phyloP scores from a whole-genome alignment of 2,329 filamentous ascomycete species.

The Gaeumannomyces sp. region DNA sequence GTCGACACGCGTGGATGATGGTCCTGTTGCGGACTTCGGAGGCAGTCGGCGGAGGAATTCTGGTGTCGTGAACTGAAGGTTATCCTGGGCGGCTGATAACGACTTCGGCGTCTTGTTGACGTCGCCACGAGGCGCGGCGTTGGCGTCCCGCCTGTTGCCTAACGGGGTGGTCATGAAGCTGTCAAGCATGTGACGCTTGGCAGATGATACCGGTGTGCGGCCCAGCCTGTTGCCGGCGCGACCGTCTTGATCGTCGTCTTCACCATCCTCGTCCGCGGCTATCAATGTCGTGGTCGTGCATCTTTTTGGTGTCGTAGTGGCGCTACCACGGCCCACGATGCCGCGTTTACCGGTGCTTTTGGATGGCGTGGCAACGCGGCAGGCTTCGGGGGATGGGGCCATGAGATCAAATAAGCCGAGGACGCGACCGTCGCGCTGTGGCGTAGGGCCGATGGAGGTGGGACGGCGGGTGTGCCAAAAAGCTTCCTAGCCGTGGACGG shows the following conservation, averaged over 20 bases:
- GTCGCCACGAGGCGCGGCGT: slow-evolving; percentile 15
- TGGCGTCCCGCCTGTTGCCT: slow-evolving; percentile 36
- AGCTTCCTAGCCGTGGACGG: slow-evolving; percentile 52
- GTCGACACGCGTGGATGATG: slow-evolving; percentile 29
- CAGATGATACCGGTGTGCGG: slow-evolving; percentile 47
- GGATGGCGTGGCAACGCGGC: slow-evolving; percentile 39
- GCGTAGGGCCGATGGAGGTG: slow-evolving; percentile 67
- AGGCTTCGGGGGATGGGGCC: slow-evolving; percentile 40
- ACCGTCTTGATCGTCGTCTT: not conserved
- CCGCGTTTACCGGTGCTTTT: slow-evolving; percentile 23
- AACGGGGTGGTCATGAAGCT: slow-evolving; percentile 60
- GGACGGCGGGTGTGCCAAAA: slow-evolving; percentile 49
- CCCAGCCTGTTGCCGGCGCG: slow-evolving; percentile 25
- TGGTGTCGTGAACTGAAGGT: slow-evolving; percentile 60
- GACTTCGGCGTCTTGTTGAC: slow-evolving; percentile 22
- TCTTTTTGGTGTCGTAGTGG: slow-evolving; percentile 30
- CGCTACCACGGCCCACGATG: slow-evolving; percentile 28
- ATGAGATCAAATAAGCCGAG: slow-evolving; percentile 69
- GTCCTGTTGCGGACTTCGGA: slow-evolving; percentile 31
- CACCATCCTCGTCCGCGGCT: not conserved
- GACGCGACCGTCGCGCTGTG: slow-evolving; percentile 70
- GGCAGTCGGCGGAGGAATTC: slow-evolving; percentile 57
- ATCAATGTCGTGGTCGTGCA: slow-evolving; percentile 28
- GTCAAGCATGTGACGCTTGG: slow-evolving; percentile 56
- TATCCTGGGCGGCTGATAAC: slow-evolving; percentile 31